phyloP scores from a whole-genome alignment of 2,329 filamentous ascomycete genomes.

The Phyllosticta ampelicida region DNA sequence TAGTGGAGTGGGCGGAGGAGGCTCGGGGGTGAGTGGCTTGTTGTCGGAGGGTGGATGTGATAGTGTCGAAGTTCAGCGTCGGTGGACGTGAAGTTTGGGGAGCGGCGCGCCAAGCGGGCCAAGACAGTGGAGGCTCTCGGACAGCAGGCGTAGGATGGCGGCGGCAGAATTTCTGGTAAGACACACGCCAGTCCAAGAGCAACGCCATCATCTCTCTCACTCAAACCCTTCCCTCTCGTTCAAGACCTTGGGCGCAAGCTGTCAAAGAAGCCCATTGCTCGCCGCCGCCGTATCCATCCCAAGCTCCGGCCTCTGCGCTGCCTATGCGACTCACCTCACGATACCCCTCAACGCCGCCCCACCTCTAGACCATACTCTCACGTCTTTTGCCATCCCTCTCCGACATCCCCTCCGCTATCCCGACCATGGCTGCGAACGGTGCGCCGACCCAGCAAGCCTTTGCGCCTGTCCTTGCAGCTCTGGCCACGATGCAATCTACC shows the following conservation, averaged over 20 bases:
- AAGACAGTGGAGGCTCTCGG: not conserved
- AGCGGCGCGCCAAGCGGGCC: slow-evolving; percentile 3
- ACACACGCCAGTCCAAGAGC: slow-evolving; percentile 3
- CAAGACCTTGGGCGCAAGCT: not conserved
- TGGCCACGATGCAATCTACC: slow-evolving; percentile 81
- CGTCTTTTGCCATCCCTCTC: not conserved
- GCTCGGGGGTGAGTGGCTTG: not conserved
- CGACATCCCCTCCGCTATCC: slow-evolving; percentile 1
- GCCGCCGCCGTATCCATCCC: not conserved
- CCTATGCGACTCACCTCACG: slow-evolving; percentile 11
- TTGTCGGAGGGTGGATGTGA: not conserved
- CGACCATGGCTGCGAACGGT: slow-evolving; percentile 56
- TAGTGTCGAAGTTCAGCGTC: slow-evolving; percentile 1
- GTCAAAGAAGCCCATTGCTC: not conserved
- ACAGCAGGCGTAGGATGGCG: slow-evolving; percentile 2
- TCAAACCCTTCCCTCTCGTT: not conserved
- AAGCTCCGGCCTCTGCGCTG: slow-evolving; percentile 5
- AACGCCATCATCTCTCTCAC: not conserved
- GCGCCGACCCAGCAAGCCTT: slow-evolving; percentile 59
- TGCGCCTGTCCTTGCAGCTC: slow-evolving; percentile 74
- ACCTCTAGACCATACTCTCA: slow-evolving; percentile 8
- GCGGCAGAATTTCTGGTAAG: slow-evolving; percentile 9
- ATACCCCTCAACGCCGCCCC: slow-evolving; percentile 10
- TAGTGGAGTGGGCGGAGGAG: not conserved
- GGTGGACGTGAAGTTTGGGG: slow-evolving; percentile 4